A percentile compares a stretch with the other conserved stretches of the same genome.
phyloP scores from a whole-genome alignment of 257 asterid species.

The Euphrasia confusa region DNA sequence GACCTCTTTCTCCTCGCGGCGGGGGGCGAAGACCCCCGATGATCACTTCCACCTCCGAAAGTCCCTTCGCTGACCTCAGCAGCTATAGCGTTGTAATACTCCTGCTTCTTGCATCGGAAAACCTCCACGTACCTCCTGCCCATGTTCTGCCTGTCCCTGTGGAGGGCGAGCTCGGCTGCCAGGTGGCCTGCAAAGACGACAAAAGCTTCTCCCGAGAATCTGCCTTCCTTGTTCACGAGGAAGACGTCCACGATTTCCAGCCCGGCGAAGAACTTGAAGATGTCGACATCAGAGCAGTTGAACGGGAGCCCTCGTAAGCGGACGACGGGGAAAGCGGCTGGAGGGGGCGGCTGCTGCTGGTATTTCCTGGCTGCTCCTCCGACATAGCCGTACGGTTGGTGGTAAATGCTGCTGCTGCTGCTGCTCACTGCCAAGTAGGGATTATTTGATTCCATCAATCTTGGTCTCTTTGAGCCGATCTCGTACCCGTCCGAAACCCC shows the following conservation, averaged over 20 bases:
- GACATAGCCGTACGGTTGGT: constrained; percentile 39
- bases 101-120: constrained; percentile 88
- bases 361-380: constrained; percentile 32
- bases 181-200: constrained; percentile 75
- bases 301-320: constrained; percentile 92
- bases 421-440: constrained; percentile 98
- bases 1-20: constrained; percentile 62
- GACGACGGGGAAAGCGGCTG: constrained; percentile 61
- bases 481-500: constrained; percentile 99
- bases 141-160: constrained; percentile 79
- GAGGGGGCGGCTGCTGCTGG: constrained; percentile 32
- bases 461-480: constrained; percentile 99
- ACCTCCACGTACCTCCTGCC: constrained; percentile 98
- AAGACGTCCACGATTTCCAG: constrained; percentile 84
- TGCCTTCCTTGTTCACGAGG: constrained; percentile 71
- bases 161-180: constrained; percentile 87
- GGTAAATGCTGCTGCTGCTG: constrained; percentile 43
- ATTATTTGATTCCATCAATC: constrained; percentile 98
- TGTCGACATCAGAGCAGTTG: constrained; percentile 72
- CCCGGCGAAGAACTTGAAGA: constrained; percentile 79
- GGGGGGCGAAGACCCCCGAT: constrained; percentile 47
- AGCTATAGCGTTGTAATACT: constrained; percentile 86
- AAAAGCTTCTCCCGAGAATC: constrained; percentile 86
- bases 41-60: constrained; percentile 38
- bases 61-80: constrained; percentile 65